Evolutionary conservation across 371 early-diverging fungal genomes (phyloP), one percentile per base, ranked within the genome.

Genomic region (Saksenaea oblongispora): DNA sequence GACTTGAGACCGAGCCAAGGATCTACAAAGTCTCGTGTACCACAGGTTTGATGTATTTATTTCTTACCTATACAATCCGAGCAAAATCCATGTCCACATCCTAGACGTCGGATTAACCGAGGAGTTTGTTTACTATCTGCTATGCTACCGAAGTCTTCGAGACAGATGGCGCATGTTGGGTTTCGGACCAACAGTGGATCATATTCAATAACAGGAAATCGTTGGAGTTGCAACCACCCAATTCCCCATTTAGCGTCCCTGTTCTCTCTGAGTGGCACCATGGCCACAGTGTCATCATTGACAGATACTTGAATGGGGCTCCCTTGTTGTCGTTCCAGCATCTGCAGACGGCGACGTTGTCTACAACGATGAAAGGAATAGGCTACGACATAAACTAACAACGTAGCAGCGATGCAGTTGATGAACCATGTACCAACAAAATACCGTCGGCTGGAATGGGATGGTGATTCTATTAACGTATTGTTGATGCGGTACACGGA

Each of bases 111-210:
- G 17, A 65, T 13, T n/a, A 59, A 34, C 15, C 42, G 47, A 22
- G 24, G 9, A 55, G 37, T 15, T n/a, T 34, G 3, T 37, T 17
- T 42, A 39, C 24, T 42, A 31, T 31, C 34, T 2, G 28, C 7
- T 37, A 4, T 24, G 18, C 22, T 9, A 31, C 9, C 28, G n/a
- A 67, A 67, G 18, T 67, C 62, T 1, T 67, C 67, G 9, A 62
- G 44, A 34, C 67, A 67, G 24, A 67, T 62, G n/a, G 67, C 63
- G 37, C 67, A 67, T 0, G 56, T 59, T 22, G 55, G 35, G 22
- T 67, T 67, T n/a, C 56, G 59, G 13, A 67, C 55, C 15, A 62
- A 11, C 17, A 58, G 35, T 7, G 67, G 59, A 51, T 67, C 67
- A 18, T 67, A 67, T 36, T 37, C 47, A 9, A 67, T 59, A 8